Evolutionary conservation across 108 stramenopile species (phyloP), one percentile per base, ranked within the genome.

Genomic region (Fistulifera solaris): DNA sequence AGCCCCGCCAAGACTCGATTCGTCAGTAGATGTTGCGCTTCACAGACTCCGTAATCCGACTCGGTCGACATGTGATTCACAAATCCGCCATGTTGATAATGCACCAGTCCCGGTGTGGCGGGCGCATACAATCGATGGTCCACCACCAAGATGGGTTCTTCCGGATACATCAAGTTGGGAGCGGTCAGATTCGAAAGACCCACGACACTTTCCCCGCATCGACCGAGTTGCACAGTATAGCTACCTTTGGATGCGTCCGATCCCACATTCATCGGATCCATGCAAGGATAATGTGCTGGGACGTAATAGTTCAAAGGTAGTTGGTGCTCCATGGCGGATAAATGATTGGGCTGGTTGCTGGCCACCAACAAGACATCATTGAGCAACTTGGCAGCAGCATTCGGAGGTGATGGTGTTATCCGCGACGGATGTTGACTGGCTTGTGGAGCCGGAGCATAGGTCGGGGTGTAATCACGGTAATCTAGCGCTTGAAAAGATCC

Each of bases 321-420:
- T 11, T 19, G 44, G 11, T 45, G 44, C 44, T 45, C 19, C 44
- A 45, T 19, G 11, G 21, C 44, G 4, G 16, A 4, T 17, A 19
- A 45, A 17, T 45, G 44, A 45, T 45, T 45, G 31, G 31, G 31
- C 31, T 35, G 31, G 8, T 35, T 35, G 6, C 31, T 35, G 3
- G 31, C 31, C 31, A 35, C 31, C 44, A 45, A 6, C 16, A 45
- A 19, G 11, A 21, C 44, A 45, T 45, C 16, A 21, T 45, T 21
- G 44, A 21, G 44, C 4, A 21, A 11, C 22, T 22, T 23, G 5
- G 15, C 15, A 6, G 21, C 50, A 27, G 24, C 17, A 16, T 4
- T 4, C 2, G 53, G 53, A 35, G 53, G 53, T 28, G 53, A 54
- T 39, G 53, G 53, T 17, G 53, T 54, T 22, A 51, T 22, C n/a